Conservation (phyloP, 345 rosid species). For the Salix koriyanagi region DNA sequence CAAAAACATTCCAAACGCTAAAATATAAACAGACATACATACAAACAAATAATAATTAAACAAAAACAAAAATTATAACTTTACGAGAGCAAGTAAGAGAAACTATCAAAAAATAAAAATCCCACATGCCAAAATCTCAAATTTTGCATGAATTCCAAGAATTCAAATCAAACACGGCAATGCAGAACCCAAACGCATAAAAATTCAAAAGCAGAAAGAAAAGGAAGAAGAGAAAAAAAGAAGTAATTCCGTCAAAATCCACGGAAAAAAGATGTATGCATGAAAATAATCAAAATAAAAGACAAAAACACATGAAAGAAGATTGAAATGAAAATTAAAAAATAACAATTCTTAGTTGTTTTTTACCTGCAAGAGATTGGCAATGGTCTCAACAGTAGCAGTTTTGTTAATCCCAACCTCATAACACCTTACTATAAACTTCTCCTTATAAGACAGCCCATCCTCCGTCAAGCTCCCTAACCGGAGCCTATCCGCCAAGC, state of each 20-base stretch:
- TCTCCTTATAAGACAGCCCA: constrained; percentile 81
- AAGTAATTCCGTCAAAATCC: too few species aligned
- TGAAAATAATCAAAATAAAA: neutral
- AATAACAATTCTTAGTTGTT: neutral
- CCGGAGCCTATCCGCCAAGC: constrained; percentile 56
- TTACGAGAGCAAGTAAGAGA: neutral
- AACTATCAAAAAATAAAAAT: neutral
- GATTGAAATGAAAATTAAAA: too few species aligned
- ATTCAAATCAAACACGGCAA: neutral
- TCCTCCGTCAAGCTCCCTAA: constrained; percentile 63
- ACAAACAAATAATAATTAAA: too few species aligned
- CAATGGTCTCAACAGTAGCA: constrained; percentile 88
- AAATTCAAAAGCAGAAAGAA: too few species aligned
- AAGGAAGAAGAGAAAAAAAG: too few species aligned
- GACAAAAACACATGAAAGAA: neutral
- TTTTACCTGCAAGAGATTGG: constrained; percentile 82
- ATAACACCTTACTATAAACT: constrained; percentile 75
- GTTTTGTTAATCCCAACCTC: constrained; percentile 98
- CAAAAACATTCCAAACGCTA: too few species aligned
- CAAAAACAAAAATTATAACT: neutral
- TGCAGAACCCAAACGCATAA: too few species aligned
- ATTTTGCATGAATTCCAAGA: neutral
- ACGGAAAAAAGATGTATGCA: neutral
- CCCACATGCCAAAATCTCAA: neutral
- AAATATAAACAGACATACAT: too few species aligned